These are phyloP conservation scores for Fusarium sp. DNA, from an alignment of 2,329 filamentous ascomycete genomes.

Conservation along the genomic window DNA sequence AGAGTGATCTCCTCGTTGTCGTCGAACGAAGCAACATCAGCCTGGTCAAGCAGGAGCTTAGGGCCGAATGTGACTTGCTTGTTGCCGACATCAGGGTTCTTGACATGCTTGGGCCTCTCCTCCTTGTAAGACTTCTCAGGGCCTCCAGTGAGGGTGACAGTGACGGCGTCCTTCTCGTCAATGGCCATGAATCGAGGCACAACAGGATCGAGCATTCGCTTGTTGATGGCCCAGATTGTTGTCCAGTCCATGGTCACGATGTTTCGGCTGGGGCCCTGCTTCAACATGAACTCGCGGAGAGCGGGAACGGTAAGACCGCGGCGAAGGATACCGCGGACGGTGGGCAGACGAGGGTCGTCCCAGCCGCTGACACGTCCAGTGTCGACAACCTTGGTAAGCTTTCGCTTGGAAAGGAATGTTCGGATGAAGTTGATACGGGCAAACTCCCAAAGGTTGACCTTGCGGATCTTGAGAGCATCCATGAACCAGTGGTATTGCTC, in stretches of 20 bases:
- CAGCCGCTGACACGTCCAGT: slow-evolving; percentile 82
- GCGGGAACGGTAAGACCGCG: slow-evolving; percentile 84
- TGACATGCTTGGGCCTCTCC: slow-evolving; percentile 88
- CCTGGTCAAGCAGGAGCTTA: slow-evolving; percentile 85
- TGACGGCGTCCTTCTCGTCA: slow-evolving; percentile 77
- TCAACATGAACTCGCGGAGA: slow-evolving; percentile 85
- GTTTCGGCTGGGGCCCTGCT: slow-evolving; percentile 86
- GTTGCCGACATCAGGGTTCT: slow-evolving; percentile 85
- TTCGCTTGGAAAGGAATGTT: slow-evolving; percentile 87
- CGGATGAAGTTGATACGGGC: slow-evolving; percentile 85
- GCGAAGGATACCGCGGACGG: slow-evolving; percentile 81
- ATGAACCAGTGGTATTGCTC: slow-evolving; percentile 90
- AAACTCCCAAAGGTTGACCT: slow-evolving; percentile 89
- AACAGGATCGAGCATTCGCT: slow-evolving; percentile 84
- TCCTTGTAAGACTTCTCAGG: slow-evolving; percentile 73
- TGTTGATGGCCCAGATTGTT: slow-evolving; percentile 79
- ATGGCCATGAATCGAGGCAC: slow-evolving; percentile 82
- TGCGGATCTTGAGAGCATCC: slow-evolving; percentile 77
- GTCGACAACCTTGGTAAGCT: slow-evolving; percentile 86
- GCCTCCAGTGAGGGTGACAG: slow-evolving; percentile 76
- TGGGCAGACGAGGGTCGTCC: slow-evolving; percentile 90
- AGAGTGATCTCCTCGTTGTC: slow-evolving; percentile 92
- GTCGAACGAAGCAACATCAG: slow-evolving; percentile 84
- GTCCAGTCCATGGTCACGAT: slow-evolving; percentile 89
- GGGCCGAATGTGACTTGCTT: slow-evolving; percentile 88